Evolutionary conservation across 1,284 basidiomycete genomes (phyloP), one percentile per base, ranked within the genome.

Genomic region (Amylostereum chailletii): DNA sequence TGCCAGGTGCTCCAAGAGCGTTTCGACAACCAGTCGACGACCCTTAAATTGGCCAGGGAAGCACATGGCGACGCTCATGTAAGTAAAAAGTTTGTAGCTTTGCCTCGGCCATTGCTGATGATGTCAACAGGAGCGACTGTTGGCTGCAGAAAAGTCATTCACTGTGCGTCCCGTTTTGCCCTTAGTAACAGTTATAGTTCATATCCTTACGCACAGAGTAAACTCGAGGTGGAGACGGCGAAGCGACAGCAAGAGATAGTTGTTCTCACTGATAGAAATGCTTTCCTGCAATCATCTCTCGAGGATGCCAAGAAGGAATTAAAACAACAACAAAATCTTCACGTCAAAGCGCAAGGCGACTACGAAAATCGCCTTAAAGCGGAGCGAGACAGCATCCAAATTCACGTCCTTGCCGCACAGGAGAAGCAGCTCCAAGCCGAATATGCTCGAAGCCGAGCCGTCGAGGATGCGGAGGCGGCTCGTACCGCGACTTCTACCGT

Each of bases 1-100:
- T 54, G 40, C 66, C 55, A 81, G 74, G 62, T 70, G 29, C 64
- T 83, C 5, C 77, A 81, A 58, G 79, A 83, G 50, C 70, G 78
- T n/a, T 76, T 76, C 49, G 79, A 81, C 11, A 72, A 79, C 11
- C 79, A 82, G 55, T 60, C 69, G 0, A 63, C 76, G 8, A 75
- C 74, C 5, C 58, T 79, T 42, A 66, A 70, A 36, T 59, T 79
- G 19, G 69, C 74, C 11, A 78, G 77, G 55, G 78, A 82, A 51
- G 67, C 74, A 19, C 64, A 70, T 31, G 75, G 71, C 1, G 77
- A 81, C 56, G 54, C 75, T 19, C 80, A 81, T 69, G 79, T 79
- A 52, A 48, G 46, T 34, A 29, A 34, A 10, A 6, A 30, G 42
- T 19, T 7, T 5, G 5, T 44, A n/a, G 7, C 26, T 19, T 36